phyloP scores from a whole-genome alignment of 1,284 basidiomycete species.

The Moesziomyces sp. region DNA sequence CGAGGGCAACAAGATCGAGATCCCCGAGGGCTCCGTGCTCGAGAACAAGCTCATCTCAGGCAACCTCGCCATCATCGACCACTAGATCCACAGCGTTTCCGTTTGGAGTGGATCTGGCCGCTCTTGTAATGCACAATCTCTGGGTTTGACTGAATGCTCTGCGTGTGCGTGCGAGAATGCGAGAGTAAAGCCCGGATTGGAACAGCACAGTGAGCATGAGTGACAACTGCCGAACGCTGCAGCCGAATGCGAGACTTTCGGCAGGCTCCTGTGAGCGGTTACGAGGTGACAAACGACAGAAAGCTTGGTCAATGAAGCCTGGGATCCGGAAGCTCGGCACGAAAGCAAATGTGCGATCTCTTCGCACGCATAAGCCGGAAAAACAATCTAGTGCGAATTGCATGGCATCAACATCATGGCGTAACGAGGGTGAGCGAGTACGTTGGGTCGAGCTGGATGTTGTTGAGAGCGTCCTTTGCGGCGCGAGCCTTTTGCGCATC shows the following conservation, averaged over 20 bases:
- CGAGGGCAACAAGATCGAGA: slow-evolving; percentile 92
- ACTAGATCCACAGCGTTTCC: slow-evolving; percentile 39
- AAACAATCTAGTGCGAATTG: too few relatives aligned
- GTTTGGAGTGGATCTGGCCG: neutral
- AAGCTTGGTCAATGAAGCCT: too few relatives aligned
- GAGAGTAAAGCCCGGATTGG: neutral
- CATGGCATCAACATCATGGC: neutral
- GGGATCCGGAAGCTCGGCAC: too few relatives aligned
- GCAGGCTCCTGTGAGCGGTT: too few relatives aligned
- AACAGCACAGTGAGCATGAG: neutral
- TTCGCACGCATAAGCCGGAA: too few relatives aligned
- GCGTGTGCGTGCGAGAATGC: neutral
- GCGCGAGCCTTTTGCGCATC: slow-evolving; percentile 76
- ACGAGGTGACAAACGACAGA: too few relatives aligned
- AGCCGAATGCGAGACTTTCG: too few relatives aligned
- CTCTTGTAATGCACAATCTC: neutral
- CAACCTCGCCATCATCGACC: slow-evolving; percentile 68
- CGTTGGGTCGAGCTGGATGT: slow-evolving; percentile 80
- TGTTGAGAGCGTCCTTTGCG: slow-evolving; percentile 81
- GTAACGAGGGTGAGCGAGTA: slow-evolving; percentile 8
- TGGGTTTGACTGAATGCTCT: slow-evolving; percentile 1
- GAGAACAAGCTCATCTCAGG: slow-evolving; percentile 78
- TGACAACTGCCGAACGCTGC: neutral
- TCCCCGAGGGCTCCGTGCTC: slow-evolving; percentile 92
- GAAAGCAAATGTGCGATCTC: too few relatives aligned